Base-by-base conservation (phyloP, 2,329 filamentous ascomycete genomes). In the Neofusicoccum sp. region DNA sequence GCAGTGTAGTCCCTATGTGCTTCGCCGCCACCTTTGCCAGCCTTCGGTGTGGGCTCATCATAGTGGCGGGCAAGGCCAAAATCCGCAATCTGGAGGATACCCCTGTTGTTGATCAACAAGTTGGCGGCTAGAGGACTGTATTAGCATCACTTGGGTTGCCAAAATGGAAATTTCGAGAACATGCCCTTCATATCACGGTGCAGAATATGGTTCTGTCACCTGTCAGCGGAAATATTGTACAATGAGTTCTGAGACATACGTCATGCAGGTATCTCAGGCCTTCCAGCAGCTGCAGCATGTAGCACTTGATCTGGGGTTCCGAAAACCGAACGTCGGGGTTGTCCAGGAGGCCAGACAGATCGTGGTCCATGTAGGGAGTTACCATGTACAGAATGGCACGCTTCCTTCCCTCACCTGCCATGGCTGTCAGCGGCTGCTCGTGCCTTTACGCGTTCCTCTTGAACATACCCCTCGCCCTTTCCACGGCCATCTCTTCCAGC, bases 291-390 rank as follows among this genome's bases (percentile, higher is more conserved):
- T 99, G 95, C 62, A 95, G 80, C 85, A 99, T 88, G 76, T 99
- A 99, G 79, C 95, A 99, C 76, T 99, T 99, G 76, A 98, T 96
- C 73, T 98, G 93, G 4, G 91, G 84, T 70, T 93, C 88, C 51
- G 89, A 90, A 70, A 99, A 93, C 41, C 85, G 84, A 40, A 99
- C 93, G 6, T 88, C 87, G 8, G 93, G 93, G 69, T 99, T 99
- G 74, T 98, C 95, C 69, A 99, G 86, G 31, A 99, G 85, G 45
- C 95, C 95, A 7, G 93, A 96, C n/a, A 99, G 84, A 76, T 99
- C 95, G 77, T 99, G 95, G 69, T 98, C 93, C 92, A 98, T 97
- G 75, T 99, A 99, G 6, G 93, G 95, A 45, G 89, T 97, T 56
- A 96, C 93, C 95, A 99, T 99, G 78, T 98, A 98, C 82, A 99